A percentile compares a stretch with the other conserved stretches of the same genome.
Conservation (phyloP, 2,329 filamentous ascomycete species). For the Mycosphaerelloides madeirae region DNA sequence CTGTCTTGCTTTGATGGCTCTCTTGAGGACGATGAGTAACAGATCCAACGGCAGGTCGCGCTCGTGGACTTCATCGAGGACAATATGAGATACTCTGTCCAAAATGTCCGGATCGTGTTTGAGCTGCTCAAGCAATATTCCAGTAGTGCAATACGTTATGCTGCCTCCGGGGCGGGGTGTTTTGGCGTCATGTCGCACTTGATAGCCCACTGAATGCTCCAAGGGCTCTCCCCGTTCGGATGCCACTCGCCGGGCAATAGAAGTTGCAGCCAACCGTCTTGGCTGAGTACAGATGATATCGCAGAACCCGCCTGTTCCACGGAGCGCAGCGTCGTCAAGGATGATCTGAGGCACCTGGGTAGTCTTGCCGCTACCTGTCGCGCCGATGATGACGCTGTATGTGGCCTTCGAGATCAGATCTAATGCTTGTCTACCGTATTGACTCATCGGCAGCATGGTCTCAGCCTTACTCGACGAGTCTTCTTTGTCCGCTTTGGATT, state of each 20-base stretch:
- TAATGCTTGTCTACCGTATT: slow-evolving; percentile 34
- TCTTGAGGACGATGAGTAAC: slow-evolving; percentile 44
- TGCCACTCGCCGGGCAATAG: slow-evolving; percentile 45
- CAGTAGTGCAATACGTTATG: slow-evolving; percentile 49
- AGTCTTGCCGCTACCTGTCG: slow-evolving; percentile 46
- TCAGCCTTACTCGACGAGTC: slow-evolving; percentile 17
- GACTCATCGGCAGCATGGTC: slow-evolving; percentile 41
- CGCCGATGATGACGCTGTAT: slow-evolving; percentile 45
- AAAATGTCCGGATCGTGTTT: slow-evolving; percentile 39
- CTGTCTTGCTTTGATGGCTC: slow-evolving; percentile 35
- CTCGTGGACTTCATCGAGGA: slow-evolving; percentile 52
- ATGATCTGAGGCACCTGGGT: slow-evolving; percentile 54
- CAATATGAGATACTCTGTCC: slow-evolving; percentile 42
- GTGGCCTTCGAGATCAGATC: slow-evolving; percentile 32
- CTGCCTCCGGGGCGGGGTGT: slow-evolving; percentile 33
- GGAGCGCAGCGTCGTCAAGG: slow-evolving; percentile 43
- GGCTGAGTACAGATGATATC: slow-evolving; percentile 50
- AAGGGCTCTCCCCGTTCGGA: slow-evolving; percentile 41
- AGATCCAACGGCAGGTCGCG: slow-evolving; percentile 44
- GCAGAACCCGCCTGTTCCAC: slow-evolving; percentile 39
- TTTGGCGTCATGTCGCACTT: slow-evolving; percentile 41
- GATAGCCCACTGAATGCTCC: slow-evolving; percentile 43
- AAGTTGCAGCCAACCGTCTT: slow-evolving; percentile 45
- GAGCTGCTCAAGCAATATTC: slow-evolving; percentile 45
- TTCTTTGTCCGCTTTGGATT: slow-evolving; percentile 17